Evolutionary conservation across 2,329 filamentous ascomycete species (phyloP).

Genomic region (Gnomoniopsis smithogilvyi): DNA sequence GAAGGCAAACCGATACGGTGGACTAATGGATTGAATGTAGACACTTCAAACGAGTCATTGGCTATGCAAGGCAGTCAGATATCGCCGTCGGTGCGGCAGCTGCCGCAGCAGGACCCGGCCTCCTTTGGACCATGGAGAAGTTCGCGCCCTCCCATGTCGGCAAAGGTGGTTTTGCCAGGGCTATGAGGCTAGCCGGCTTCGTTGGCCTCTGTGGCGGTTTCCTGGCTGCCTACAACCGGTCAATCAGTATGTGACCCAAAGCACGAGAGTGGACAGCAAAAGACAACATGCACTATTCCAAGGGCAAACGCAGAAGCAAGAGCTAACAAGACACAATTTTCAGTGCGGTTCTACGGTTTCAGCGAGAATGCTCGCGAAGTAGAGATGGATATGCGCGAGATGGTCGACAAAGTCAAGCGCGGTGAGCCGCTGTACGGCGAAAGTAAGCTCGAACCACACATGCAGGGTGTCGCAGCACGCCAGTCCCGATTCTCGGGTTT

Average conservation of each 20-base stretch:
- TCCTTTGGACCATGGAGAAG: slow-evolving; percentile 77
- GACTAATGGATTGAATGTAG: slow-evolving; percentile 43
- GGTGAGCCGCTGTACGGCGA: slow-evolving; percentile 87
- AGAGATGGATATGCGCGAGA: slow-evolving; percentile 96
- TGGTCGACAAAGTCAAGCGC: slow-evolving; percentile 93
- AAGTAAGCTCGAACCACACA: slow-evolving; percentile 74
- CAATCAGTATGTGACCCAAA: slow-evolving; percentile 63
- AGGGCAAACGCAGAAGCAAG: neutral
- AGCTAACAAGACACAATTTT: neutral
- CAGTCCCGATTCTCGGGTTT: slow-evolving; percentile 90
- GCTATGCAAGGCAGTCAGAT: slow-evolving; percentile 83
- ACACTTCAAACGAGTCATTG: slow-evolving; percentile 85
- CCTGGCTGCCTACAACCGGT: slow-evolving; percentile 80
- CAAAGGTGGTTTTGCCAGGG: slow-evolving; percentile 75
- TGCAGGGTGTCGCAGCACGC: slow-evolving; percentile 88
- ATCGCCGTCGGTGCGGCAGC: slow-evolving; percentile 69
- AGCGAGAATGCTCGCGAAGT: slow-evolving; percentile 88
- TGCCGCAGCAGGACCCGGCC: slow-evolving; percentile 67
- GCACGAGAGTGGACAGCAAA: neutral
- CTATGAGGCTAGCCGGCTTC: slow-evolving; percentile 74
- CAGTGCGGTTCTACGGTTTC: slow-evolving; percentile 95
- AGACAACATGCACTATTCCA: neutral
- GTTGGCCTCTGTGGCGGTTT: slow-evolving; percentile 77
- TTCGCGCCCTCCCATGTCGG: slow-evolving; percentile 82
- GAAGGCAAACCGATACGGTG: slow-evolving; percentile 14